These are phyloP conservation scores for Xylaria venustula DNA, from an alignment of 495 filamentous ascomycete species.

Conservation along the genomic window DNA sequence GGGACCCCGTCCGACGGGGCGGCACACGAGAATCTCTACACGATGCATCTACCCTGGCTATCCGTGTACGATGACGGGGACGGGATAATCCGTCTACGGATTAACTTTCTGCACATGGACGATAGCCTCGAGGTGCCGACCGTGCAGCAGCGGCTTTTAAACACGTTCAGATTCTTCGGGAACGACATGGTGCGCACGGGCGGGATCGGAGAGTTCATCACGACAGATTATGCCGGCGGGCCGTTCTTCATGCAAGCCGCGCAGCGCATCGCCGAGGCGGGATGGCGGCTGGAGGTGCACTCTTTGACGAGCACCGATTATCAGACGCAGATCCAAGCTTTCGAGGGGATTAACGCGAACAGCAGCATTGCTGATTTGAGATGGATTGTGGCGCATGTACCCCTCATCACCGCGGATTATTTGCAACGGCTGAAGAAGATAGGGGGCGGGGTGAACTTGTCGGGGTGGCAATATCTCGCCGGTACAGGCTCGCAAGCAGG, in stretches of 20 bases:
- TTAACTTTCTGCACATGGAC: constrained; percentile 29
- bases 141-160: constrained; percentile 19
- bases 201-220: constrained; percentile 28
- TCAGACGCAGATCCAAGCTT: constrained; percentile 20
- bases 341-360: constrained; percentile 17
- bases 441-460: constrained; percentile 30
- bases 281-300: constrained; percentile 31
- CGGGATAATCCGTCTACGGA: constrained; percentile 20
- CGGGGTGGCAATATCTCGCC: constrained; percentile 24
- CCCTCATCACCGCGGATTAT: constrained; percentile 24
- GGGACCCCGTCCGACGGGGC: constrained; percentile 22
- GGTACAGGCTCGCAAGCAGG: constrained; percentile 23
- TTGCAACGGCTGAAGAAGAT: constrained; percentile 21
- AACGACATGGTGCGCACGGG: constrained; percentile 29
- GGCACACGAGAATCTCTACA: constrained; percentile 22
- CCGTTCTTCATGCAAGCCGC: constrained; percentile 22
- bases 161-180: constrained; percentile 30
- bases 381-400: constrained; percentile 32
- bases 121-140: constrained; percentile 2
- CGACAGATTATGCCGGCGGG: constrained; percentile 21
- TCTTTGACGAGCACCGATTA: constrained; percentile 19
- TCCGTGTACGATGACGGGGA: constrained; percentile 18
- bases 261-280: constrained; percentile 18
- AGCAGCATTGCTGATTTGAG: constrained; percentile 14
- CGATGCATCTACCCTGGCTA: constrained; percentile 25